Conservation (phyloP, 73 alveolate genomes). For the Symbiodinium pilosum region DNA sequence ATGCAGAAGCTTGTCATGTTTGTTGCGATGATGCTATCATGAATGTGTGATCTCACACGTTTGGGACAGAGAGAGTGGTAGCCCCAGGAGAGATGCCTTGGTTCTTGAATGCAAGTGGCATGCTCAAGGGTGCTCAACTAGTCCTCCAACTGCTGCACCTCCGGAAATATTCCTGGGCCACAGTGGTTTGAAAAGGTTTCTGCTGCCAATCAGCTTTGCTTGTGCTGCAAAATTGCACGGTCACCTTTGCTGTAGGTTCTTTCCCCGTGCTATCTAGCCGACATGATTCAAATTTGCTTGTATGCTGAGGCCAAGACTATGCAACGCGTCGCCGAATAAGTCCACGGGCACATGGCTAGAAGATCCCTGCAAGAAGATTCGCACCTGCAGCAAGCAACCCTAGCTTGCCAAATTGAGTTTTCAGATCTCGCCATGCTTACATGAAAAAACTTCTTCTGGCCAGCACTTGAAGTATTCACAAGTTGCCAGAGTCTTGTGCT, state of each 20-base stretch:
- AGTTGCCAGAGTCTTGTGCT: background rate
- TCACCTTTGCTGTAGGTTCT: too few species aligned
- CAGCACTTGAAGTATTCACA: background rate
- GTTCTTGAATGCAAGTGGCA: background rate
- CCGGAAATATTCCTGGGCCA: slow-evolving; percentile 26
- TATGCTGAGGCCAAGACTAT: background rate
- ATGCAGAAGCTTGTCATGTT: too few species aligned
- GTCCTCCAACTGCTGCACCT: slow-evolving; percentile 75
- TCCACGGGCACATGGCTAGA: slow-evolving; percentile 74
- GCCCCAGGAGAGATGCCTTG: background rate
- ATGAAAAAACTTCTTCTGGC: background rate
- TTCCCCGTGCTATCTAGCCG: too few species aligned
- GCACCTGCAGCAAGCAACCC: background rate
- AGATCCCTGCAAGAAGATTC: slow-evolving; percentile 55
- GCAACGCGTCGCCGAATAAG: slow-evolving; percentile 76
- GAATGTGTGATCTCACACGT: too few species aligned
- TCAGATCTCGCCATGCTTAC: too few species aligned
- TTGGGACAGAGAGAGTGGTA: too few species aligned
- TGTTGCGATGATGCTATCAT: too few species aligned
- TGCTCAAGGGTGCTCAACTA: background rate
- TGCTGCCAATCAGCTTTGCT: background rate
- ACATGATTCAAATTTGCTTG: background rate
- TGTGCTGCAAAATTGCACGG: background rate
- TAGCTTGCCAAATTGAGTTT: too few species aligned
- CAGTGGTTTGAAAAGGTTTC: background rate